Conservation (phyloP, 2,329 filamentous ascomycete species). For the Arthrobotrys sinensis region DNA sequence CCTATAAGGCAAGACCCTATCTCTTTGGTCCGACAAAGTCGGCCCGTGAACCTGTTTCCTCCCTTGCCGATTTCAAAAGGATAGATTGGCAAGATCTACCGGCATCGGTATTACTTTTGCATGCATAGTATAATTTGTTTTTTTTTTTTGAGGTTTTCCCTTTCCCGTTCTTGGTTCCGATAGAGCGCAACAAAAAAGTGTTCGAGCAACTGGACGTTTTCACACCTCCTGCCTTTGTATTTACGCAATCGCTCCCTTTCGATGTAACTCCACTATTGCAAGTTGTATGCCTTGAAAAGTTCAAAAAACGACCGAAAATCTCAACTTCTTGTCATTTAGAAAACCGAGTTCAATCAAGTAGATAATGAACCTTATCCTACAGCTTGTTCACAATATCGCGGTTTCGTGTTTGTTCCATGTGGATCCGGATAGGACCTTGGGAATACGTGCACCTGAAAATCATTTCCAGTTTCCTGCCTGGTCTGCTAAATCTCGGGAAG, state of each 20-base stretch:
- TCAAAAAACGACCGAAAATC: background rate
- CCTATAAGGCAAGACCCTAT: constrained; percentile 2
- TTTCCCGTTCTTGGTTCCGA: constrained; percentile 3
- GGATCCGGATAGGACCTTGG: background rate
- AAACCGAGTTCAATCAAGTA: background rate
- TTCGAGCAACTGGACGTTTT: constrained; percentile 10
- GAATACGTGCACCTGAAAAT: constrained; percentile 29
- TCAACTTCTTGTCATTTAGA: constrained; percentile 6
- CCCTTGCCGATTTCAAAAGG: constrained; percentile 38
- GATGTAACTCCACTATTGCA: constrained; percentile 35
- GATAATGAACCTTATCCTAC: background rate
- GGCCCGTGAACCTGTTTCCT: constrained; percentile 58
- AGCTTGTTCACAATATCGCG: background rate
- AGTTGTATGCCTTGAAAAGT: background rate
- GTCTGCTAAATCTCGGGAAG: constrained; percentile 25
- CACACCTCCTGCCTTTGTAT: constrained; percentile 42
- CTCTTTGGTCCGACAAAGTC: constrained; percentile 30
- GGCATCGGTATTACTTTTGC: constrained; percentile 22
- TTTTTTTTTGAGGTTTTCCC: constrained; percentile 21
- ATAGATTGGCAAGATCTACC: constrained; percentile 36
- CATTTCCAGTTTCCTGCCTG: constrained; percentile 38
- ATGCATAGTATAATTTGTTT: constrained; percentile 26
- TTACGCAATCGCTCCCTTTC: constrained; percentile 35
- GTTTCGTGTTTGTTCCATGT: background rate
- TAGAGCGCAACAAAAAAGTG: constrained; percentile 35